Evolutionary conservation across 805 yeast species (phyloP).

Genomic region (Kodamaea restingae): DNA sequence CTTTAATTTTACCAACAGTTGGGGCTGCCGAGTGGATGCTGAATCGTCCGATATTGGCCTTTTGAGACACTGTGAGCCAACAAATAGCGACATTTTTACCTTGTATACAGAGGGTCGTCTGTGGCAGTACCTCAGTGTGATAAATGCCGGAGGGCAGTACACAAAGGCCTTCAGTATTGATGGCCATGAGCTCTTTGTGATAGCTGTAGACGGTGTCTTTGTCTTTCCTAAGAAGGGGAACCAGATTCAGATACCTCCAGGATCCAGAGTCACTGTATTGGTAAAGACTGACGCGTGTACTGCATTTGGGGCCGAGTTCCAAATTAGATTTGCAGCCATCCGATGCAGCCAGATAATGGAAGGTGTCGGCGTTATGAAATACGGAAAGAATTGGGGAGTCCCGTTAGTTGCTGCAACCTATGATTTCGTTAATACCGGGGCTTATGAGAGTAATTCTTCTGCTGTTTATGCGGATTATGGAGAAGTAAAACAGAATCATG

Average conservation of each 20-base stretch:
- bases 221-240: conserved; percentile 21
- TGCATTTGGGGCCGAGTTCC: conserved; percentile 11
- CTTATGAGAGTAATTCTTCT: neutral
- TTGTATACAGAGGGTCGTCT: conserved; percentile 16
- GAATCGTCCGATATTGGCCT: conserved; percentile 13
- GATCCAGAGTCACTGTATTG: conserved; percentile 25
- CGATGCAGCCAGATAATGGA: conserved; percentile 27
- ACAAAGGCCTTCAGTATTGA: conserved; percentile 31
- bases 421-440: neutral
- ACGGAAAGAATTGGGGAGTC: neutral
- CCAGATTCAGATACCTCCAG: conserved; percentile 29
- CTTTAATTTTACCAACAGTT: neutral
- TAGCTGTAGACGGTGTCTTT: conserved; percentile 32
- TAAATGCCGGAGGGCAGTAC: conserved; percentile 34
- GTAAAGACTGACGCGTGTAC: conserved; percentile 16
- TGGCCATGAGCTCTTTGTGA: conserved; percentile 25
- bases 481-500: neutral
- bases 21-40: neutral
- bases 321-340: conserved; percentile 25
- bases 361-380: conserved; percentile 20
- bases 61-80: conserved; percentile 19
- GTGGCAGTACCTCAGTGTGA: conserved; percentile 26
- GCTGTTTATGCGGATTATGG: no score
- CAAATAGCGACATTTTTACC: conserved; percentile 16
- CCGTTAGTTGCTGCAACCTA: no score